phyloP scores from a whole-genome alignment of 495 filamentous ascomycete genomes.

The Penicillium samsonianum region DNA sequence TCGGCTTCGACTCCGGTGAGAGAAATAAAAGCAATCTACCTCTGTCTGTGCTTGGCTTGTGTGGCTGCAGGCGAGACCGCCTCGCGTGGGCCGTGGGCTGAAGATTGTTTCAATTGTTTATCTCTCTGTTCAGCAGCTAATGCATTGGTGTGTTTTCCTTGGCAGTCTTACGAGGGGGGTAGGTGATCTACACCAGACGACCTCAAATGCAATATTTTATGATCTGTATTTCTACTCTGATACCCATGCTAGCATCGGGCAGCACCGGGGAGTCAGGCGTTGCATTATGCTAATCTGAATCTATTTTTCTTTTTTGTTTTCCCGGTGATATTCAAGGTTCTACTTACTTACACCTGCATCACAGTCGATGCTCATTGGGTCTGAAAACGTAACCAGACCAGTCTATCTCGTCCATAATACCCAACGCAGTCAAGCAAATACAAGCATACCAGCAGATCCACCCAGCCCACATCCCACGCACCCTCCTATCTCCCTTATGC shows the following conservation, averaged over 20 bases:
- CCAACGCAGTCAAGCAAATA: not conserved
- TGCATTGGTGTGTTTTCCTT: conserved; percentile 10
- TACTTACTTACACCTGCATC: conserved; percentile 1
- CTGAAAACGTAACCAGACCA: not conserved
- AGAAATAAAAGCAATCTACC: conserved; percentile 1
- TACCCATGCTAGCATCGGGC: conserved; percentile 29
- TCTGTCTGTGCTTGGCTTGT: conserved; percentile 17
- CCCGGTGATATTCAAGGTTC: not conserved
- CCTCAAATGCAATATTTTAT: conserved; percentile 19
- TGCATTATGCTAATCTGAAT: conserved; percentile 15
- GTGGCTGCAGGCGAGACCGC: conserved; percentile 21
- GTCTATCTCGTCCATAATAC: not conserved
- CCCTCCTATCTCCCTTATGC: not conserved
- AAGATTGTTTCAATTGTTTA: conserved; percentile 8
- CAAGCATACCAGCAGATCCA: not conserved
- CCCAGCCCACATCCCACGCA: not conserved
- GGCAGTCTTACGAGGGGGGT: conserved; percentile 2
- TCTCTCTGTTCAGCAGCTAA: conserved; percentile 3
- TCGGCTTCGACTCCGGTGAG: conserved; percentile 1
- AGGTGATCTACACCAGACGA: conserved; percentile 13
- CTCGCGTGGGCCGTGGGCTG: not conserved
- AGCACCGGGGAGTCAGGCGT: conserved; percentile 25
- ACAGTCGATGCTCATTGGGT: not conserved
- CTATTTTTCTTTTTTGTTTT: not conserved
- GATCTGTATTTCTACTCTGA: conserved; percentile 24